These are phyloP conservation scores for Harringtonia aguacate DNA, from an alignment of 2,329 filamentous ascomycete species.

Conservation along the genomic window DNA sequence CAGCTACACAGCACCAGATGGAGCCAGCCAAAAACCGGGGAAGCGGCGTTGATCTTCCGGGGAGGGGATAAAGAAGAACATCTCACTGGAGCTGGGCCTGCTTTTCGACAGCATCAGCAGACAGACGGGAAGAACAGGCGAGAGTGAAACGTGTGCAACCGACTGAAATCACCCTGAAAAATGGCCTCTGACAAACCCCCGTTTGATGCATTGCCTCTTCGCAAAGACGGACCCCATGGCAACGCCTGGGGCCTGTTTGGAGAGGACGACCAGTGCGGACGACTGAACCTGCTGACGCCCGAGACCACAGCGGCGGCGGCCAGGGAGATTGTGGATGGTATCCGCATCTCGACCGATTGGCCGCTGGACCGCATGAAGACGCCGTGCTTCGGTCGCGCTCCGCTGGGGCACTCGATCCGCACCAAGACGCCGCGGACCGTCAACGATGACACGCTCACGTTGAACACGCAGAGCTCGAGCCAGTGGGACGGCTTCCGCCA, in stretches of 20 bases:
- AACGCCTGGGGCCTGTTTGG: conserved; percentile 33
- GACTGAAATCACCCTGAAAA: too few species aligned
- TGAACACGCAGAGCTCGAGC: conserved; percentile 34
- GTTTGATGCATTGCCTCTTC: conserved; percentile 1
- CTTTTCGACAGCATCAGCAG: too few species aligned
- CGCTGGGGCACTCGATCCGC: neutral
- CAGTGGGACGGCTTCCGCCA: conserved; percentile 39
- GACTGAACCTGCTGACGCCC: conserved; percentile 32
- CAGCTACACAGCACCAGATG: too few species aligned
- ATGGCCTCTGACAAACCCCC: neutral
- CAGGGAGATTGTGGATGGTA: conserved; percentile 27
- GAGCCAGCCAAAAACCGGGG: too few species aligned
- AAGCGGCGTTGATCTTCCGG: too few species aligned
- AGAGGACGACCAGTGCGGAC: conserved; percentile 29
- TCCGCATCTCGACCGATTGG: conserved; percentile 28
- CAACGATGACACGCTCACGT: conserved; percentile 25
- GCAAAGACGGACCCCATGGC: conserved; percentile 24
- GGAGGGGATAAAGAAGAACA: too few species aligned
- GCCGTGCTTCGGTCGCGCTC: neutral
- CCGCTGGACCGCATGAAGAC: conserved; percentile 1
- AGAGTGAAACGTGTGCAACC: too few species aligned
- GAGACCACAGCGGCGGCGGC: conserved; percentile 27
- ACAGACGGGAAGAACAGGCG: too few species aligned
- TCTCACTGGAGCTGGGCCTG: too few species aligned
- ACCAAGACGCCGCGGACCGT: neutral